Conservation (phyloP, 495 filamentous ascomycete species). For the Poronia punctata region DNA sequence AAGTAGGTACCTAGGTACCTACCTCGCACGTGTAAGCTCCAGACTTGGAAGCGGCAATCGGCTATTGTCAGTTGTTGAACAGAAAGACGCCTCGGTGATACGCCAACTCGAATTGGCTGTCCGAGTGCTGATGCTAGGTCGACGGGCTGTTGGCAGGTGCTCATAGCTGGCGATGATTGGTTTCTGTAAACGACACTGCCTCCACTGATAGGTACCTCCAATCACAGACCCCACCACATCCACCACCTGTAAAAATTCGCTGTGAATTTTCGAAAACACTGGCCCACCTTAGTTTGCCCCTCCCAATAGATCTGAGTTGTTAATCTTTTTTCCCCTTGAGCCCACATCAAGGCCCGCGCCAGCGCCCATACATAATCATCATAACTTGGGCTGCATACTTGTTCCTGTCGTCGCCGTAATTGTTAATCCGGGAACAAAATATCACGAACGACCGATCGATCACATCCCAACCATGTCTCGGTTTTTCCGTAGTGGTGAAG, state of each 20-base stretch:
- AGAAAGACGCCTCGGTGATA: no score
- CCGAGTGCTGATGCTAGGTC: no score
- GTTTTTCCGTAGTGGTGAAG: constrained; percentile 91
- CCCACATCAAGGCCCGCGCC: constrained; percentile 6
- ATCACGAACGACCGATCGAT: neutral
- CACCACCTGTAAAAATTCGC: constrained; percentile 29
- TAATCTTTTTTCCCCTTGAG: constrained; percentile 7
- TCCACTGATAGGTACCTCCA: no score
- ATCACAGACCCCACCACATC: constrained; percentile 20
- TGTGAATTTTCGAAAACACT: constrained; percentile 24
- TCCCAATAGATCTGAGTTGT: constrained; percentile 16
- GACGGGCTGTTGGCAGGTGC: no score
- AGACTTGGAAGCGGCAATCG: no score
- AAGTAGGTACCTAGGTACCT: no score
- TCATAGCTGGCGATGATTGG: no score
- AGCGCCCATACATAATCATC: neutral
- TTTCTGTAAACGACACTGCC: no score
- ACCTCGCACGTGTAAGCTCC: no score
- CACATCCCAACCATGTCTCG: constrained; percentile 65
- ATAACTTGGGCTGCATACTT: neutral
- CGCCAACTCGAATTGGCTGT: no score
- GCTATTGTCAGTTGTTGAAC: no score
- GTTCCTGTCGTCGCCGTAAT: neutral
- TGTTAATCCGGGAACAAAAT: no score
- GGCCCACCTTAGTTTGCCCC: constrained; percentile 22